Conservation (phyloP, 768 basidiomycete species). For the Cystobasidium ongulense region DNA sequence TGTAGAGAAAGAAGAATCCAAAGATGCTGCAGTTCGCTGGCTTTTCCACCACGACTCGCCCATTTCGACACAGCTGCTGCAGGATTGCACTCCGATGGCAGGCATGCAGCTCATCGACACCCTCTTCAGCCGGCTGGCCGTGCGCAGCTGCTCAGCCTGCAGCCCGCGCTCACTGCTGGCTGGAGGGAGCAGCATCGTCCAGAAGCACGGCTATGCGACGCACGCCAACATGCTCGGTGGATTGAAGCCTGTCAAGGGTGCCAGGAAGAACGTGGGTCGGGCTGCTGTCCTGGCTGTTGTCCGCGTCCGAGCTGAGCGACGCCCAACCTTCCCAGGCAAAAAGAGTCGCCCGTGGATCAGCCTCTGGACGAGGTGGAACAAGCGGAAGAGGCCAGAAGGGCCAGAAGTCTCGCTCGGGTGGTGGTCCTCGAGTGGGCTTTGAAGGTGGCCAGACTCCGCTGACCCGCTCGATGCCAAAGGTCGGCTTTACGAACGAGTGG, state of each 20-base stretch:
- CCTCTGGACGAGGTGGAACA: slow-evolving; percentile 82
- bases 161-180: background rate
- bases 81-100: no score
- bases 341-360: slow-evolving; percentile 88
- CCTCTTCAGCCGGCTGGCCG: background rate
- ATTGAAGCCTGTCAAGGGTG: background rate
- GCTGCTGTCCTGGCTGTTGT: background rate
- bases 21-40: no score
- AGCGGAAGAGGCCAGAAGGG: slow-evolving; percentile 92
- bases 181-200: background rate
- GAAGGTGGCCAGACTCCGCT: slow-evolving; percentile 97
- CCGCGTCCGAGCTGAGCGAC: background rate
- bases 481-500: slow-evolving; percentile 86
- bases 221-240: background rate
- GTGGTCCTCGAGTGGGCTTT: slow-evolving; percentile 74
- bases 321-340: slow-evolving; percentile 58
- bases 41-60: no score
- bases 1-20: no score
- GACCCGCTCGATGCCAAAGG: slow-evolving; percentile 80
- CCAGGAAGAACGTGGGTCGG: background rate
- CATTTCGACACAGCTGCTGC: no score
- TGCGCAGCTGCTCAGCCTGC: background rate
- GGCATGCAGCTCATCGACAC: background rate
- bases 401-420: slow-evolving; percentile 83
- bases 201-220: background rate